Evolutionary conservation across 805 yeast species (phyloP), one percentile per base, ranked within the genome.

Genomic region (Saturnispora galanensis): DNA sequence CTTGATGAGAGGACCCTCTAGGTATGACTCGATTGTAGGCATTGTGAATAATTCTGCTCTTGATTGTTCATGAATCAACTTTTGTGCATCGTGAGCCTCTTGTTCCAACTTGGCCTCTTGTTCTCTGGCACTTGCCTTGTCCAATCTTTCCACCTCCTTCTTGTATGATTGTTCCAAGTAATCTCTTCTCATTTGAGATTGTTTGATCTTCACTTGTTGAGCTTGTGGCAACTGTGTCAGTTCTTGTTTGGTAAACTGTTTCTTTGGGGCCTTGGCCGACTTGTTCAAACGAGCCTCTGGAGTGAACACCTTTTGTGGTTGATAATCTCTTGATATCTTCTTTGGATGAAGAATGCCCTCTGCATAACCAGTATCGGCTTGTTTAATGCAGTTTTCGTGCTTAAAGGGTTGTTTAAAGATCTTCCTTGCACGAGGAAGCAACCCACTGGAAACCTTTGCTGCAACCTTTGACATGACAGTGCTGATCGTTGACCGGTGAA

Each of bases 401-500:
- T 73, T 71, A 39, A 71, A 68, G 4, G 88, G 85, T 45, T 76
- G 74, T 55, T 79, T 84, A 65, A 89, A 77, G 29, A 86, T 78
- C 34, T 80, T 76, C 55, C 95, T 79, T 9, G 85, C 79, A 45
- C 66, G 69, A 39, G 97, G 97, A 51, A 89, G 70, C 41, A 85
- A 70, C 59, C 97, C 97, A 40, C 90, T 81, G 26, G 26, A 21
- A 21, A 21, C 26, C 63, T 83, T 82, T 12, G 78, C 78, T 29
- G 79, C 78, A 56, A 64, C 68, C 53, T 68, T 74, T 66, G 43
- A 76, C 69, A 52, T 73, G n/a, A n/a, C n/a, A n/a, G n/a, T n/a
- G n/a, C 8, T 21, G 26, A 21, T 5, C 4, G 26, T 21, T 21
- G 26, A 8, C 26, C 26, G 6, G 26, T 7, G 17, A 29, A 15